Percentiles rank a stretch among this genome's conserved stretches.
These are phyloP conservation scores for Climacium dendroides DNA, from an alignment of 225 moss, liverwort and hornwort genomes.

Conservation along the genomic window DNA sequence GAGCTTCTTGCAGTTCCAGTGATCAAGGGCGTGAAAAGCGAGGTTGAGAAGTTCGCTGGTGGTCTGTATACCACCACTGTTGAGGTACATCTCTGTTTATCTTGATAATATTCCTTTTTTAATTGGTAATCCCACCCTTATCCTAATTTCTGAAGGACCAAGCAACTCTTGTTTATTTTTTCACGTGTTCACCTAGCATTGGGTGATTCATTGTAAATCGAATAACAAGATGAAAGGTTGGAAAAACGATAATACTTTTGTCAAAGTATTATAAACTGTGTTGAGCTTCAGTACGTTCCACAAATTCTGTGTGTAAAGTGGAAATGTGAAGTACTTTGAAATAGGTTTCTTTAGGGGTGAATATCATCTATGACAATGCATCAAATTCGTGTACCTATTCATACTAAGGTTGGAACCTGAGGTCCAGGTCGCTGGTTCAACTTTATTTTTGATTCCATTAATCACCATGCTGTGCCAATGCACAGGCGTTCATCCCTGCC, in stretches of 20 bases:
- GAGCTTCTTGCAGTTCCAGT: slow-evolving; percentile 92
- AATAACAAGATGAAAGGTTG: background rate
- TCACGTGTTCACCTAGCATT: background rate
- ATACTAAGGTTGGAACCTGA: no score
- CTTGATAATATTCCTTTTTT: background rate
- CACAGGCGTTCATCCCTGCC: slow-evolving; percentile 63
- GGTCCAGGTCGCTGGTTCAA: background rate
- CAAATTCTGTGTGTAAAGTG: background rate
- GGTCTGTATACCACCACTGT: slow-evolving; percentile 87
- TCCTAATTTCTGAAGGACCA: background rate
- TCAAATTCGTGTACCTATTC: background rate
- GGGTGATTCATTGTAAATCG: background rate
- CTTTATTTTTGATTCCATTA: background rate
- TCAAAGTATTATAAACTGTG: background rate
- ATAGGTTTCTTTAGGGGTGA: background rate
- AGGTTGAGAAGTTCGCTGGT: slow-evolving; percentile 94
- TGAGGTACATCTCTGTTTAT: slow-evolving; percentile 31
- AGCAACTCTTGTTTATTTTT: background rate
- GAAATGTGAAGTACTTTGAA: background rate
- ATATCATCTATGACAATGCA: background rate
- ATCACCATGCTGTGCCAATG: background rate
- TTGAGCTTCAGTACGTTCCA: background rate
- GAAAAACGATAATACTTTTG: background rate
- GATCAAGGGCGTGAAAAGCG: slow-evolving; percentile 79
- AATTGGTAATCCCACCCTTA: background rate